Evolutionary conservation across 495 filamentous ascomycete genomes (phyloP).

Genomic region (Hypoxylon cercidicola): DNA sequence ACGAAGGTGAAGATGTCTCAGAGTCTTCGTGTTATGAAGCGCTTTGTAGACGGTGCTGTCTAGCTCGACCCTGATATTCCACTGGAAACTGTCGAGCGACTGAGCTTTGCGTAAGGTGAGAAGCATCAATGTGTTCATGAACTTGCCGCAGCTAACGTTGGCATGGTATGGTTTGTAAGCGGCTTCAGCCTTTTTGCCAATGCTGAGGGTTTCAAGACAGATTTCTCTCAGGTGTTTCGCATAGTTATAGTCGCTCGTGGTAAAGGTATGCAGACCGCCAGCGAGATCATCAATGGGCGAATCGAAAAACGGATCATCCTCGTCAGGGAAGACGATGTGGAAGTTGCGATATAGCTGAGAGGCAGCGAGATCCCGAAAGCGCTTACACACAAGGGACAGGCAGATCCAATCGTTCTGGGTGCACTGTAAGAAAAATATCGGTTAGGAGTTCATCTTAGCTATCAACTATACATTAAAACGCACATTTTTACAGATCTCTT

Average conservation of each 20-base stretch:
- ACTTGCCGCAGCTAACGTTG: conserved; percentile 64
- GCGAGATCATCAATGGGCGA: conserved; percentile 62
- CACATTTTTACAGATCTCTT: conserved; percentile 62
- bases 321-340: conserved; percentile 65
- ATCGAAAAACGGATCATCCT: conserved; percentile 59
- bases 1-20: conserved; percentile 67
- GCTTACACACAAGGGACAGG: conserved; percentile 63
- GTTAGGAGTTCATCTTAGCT: background rate
- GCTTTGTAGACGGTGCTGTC: conserved; percentile 66
- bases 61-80: conserved; percentile 71
- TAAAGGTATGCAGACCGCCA: conserved; percentile 67
- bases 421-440: conserved; percentile 47
- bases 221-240: conserved; percentile 64
- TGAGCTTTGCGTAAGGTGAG: conserved; percentile 63
- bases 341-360: conserved; percentile 68
- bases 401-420: conserved; percentile 59
- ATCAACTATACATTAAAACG: conserved; percentile 22
- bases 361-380: conserved; percentile 66
- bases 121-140: conserved; percentile 69
- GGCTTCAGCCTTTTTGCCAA: conserved; percentile 55
- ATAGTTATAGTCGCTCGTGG: conserved; percentile 69
- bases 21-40: conserved; percentile 60
- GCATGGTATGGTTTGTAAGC: conserved; percentile 60
- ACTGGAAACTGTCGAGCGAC: conserved; percentile 67
- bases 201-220: conserved; percentile 59